phyloP scores from a whole-genome alignment of 331 rosid genomes.

The Phaseolus coccineus region DNA sequence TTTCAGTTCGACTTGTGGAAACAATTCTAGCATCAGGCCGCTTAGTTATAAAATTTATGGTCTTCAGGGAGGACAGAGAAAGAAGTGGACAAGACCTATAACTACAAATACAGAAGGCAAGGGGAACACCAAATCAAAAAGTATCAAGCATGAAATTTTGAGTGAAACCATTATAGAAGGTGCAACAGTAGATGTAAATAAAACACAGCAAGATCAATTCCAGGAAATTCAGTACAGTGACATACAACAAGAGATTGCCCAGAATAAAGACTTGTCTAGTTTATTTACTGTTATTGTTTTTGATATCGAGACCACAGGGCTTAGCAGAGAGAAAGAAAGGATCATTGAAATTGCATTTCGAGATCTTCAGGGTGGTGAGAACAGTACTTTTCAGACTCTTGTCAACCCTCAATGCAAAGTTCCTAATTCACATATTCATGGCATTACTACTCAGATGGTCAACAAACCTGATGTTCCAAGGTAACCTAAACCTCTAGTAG shows the following conservation, averaged over 20 bases:
- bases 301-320: conserved; percentile 89
- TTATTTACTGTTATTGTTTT: conserved; percentile 70
- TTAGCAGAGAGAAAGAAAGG: conserved; percentile 61
- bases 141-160: conserved; percentile 61
- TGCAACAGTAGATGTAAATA: conserved; percentile 57
- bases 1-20: conserved; percentile 51
- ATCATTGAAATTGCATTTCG: conserved; percentile 82
- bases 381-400: conserved; percentile 89
- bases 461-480: conserved; percentile 75
- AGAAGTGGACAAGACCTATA: conserved; percentile 79
- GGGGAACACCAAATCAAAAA: conserved; percentile 55
- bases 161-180: conserved; percentile 61
- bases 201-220: conserved; percentile 55
- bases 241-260: conserved; percentile 57
- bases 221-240: conserved; percentile 61
- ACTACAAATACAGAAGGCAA: conserved; percentile 68
- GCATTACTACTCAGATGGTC: conserved; percentile 73
- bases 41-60: conserved; percentile 57
- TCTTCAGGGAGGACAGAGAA: conserved; percentile 63
- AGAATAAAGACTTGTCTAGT: conserved; percentile 65
- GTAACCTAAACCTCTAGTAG: conserved; percentile 53
- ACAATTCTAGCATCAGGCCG: conserved; percentile 54
- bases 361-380: conserved; percentile 84
- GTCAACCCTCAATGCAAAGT: conserved; percentile 76
- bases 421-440: conserved; percentile 64